Evolutionary conservation across 176 grass and related monocot genomes (phyloP), one percentile per base, ranked within the genome.

Genomic region (Hyparrhenia diplandra): DNA sequence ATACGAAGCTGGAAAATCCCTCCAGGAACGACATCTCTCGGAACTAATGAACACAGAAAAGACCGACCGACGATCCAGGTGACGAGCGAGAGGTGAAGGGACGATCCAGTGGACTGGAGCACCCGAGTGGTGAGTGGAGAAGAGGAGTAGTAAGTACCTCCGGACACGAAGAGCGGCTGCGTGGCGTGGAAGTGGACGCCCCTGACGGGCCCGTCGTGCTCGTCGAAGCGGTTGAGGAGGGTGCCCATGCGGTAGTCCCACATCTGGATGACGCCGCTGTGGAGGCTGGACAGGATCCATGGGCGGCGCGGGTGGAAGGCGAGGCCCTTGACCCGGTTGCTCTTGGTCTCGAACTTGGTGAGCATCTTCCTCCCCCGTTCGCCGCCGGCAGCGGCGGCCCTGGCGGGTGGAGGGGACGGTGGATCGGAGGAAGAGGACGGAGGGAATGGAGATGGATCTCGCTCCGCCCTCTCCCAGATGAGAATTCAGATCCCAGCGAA

Each of bases 181-280:
- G 93, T 90, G 55, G 84, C 79, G 79, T 97, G 91, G 85, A 97
- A 97, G 87, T 97, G 94, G 71, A 94, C 91, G 71, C 87, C 94
- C 29, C 91, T 89, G 0, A 97, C 94, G 74, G 94, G 91, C 10
- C 94, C 94, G 39, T 97, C 94, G 69, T 97, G 94, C 80, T 97
- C 94, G 82, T 97, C 87, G 81, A 97, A 97, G 82, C 94, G 94
- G 87, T 97, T 87, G 71, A 97, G 88, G 51, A 97, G 94, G 40
- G 94, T 94, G 37, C 91, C 94, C 89, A 97, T 91, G 68, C 94
- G 82, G 82, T 97, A 97, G 84, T 97, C 94, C 94, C 91, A 97
- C 83, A 97, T 87, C 78, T 97, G 94, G 84, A 97, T 85, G 46
- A 91, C 94, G 23, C 91, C 94, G 81, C 94, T 97, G 87, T 97